Base-by-base conservation (phyloP, 805 yeast genomes). In the Metschnikowia amazonensis region DNA sequence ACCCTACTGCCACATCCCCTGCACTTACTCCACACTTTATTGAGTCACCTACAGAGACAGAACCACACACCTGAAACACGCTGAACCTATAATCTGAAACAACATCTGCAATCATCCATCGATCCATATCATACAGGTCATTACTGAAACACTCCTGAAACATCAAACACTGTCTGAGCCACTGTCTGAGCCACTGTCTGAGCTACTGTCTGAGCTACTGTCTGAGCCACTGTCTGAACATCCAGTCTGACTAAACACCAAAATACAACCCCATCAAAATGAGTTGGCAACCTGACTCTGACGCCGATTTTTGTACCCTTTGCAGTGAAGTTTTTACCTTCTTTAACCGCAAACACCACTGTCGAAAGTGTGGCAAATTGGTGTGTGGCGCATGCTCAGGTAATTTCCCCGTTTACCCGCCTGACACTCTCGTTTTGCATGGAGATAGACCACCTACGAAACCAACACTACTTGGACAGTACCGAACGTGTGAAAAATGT, bases 271-370 rank as follows among this genome's bases (percentile, higher is more conserved):
- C n/a, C n/a, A n/a, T n/a, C n/a, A n/a, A n/a, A n/a, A n/a, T 48
- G 30, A 33, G 32, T 27, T 88, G 96, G 96, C 89, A 88, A 64
- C 74, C 79, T 3, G 95, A 89, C 60, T 68, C 64, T 4, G 78
- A 67, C 1, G 83, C 67, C 1, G 18, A 51, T 0, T 57, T 56
- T 2, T 88, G 96, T 58, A 71, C 72, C 17, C 56, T 80, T 3
- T 88, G 96, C 61, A 58, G 60, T 25, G 49, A 60, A 0, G 44
- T 52, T 32, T 88, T 81, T 65, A 70, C 82, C 2, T 63, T 86
- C 46, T 81, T 84, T 62, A 77, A 70, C 59, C 73, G 96, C 46
- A 75, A 89, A 45, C 96, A 88, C 65, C 96, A 88, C 62, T 88
- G 96, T 63, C 72, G 94, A 43, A 73, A 70, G 48, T 88, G 96